phyloP scores from a whole-genome alignment of 192 early-diverging fungal species.

The Rhizophagus prolifer region DNA sequence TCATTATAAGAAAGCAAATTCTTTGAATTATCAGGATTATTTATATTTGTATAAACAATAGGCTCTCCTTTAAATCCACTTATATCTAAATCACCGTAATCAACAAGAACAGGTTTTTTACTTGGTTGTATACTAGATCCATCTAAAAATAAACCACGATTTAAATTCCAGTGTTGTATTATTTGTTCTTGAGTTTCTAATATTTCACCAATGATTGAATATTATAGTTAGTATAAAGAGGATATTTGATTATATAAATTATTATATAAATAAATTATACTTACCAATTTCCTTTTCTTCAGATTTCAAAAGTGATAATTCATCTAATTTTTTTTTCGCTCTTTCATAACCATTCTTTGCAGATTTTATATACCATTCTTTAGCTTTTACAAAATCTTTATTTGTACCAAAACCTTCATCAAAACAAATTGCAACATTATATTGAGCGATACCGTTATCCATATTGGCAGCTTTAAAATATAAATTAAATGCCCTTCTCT shows the following conservation, averaged over 20 bases:
- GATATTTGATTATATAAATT: too few relatives aligned
- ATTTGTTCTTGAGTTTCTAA: not conserved
- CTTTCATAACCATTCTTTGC: not conserved
- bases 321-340: not conserved
- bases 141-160: not conserved
- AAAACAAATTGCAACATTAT: conserved; percentile 77
- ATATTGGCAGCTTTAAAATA: conserved; percentile 61
- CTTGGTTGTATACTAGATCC: not conserved
- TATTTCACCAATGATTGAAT: too few relatives aligned
- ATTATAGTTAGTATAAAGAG: too few relatives aligned
- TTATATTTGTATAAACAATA: not conserved
- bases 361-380: not conserved
- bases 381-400: not conserved
- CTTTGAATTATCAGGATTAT: not conserved
- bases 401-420: conserved; percentile 70
- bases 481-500: conserved; percentile 36
- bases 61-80: not conserved
- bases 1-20: too few relatives aligned
- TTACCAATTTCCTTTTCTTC: not conserved
- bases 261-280: not conserved
- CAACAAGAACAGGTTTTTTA: not conserved
- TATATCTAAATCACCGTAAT: not conserved
- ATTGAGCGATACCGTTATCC: conserved; percentile 74
- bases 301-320: not conserved
- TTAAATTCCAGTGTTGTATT: not conserved